Evolutionary conservation across 371 early-diverging fungal species (phyloP), one percentile per base, ranked within the genome.

Genomic region (Lichtheimia corymbifera): DNA sequence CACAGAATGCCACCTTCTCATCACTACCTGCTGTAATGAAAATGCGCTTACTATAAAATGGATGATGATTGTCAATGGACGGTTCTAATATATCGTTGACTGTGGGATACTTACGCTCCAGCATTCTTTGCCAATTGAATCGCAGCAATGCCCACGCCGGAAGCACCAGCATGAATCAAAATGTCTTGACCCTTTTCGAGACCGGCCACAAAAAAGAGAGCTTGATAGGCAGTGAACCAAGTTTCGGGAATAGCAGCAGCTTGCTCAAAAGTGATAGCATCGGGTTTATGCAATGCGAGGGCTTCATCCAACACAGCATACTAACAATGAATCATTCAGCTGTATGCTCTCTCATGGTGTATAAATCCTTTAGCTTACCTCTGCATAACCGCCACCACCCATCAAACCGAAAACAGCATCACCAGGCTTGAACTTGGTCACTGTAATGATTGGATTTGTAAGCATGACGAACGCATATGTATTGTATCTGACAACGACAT

Each of bases 171-270:
- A 70, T 93, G 93, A 54, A 91, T 89, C 59, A 93, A 65, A 0
- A 91, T 75, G 62, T 83, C 80, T 24, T 91, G 82, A 50, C 89
- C 91, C 20, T 63, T 55, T 35, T 86, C 56, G 28, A 91, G 43
- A 6, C 79, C 66, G 54, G 80, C 83, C 49, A 91, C 84, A 52
- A 76, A 77, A 55, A 81, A 80, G 24, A 93, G 69, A 0, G 90
- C 90, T 72, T 93, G 91, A 64, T 85, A 89, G 2, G 92, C 92
- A n/a, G 92, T 91, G 67, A 87, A 88, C 86, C 86, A 91, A 41
- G 74, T 74, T 55, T 91, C 93, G 13, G 92, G 92, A 27, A 93
- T 80, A 4, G 89, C 86, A 12, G 93, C 79, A 4, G 89, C 93
- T 63, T 85, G 65, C 65, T 85, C 81, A 72, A 84, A 87, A 0